Conservation (phyloP, 2,329 filamentous ascomycete genomes). For the Xylaria hypoxylon region DNA sequence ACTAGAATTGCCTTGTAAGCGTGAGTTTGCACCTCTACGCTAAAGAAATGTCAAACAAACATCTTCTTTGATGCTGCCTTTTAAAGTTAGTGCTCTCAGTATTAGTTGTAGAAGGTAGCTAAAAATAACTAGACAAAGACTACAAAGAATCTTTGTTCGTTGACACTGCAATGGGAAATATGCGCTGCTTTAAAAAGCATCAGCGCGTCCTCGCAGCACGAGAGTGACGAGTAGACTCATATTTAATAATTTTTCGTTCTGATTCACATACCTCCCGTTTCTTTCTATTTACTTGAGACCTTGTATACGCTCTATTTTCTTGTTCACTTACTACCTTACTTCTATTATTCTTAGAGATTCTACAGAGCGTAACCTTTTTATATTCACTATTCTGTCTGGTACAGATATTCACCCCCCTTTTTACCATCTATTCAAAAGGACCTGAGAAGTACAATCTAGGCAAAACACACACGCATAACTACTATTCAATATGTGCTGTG, state of each 20-base stretch:
- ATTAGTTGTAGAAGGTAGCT: not conserved
- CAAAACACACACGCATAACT: conserved; percentile 3
- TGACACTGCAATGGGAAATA: conserved; percentile 15
- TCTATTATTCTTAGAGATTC: not conserved
- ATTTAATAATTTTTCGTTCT: conserved; percentile 6
- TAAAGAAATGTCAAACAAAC: not conserved
- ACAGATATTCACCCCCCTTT: conserved; percentile 22
- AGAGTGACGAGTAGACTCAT: not conserved
- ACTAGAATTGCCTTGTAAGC: conserved; percentile 25
- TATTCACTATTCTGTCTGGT: conserved; percentile 27
- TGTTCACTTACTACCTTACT: not conserved
- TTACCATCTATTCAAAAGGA: conserved; percentile 16
- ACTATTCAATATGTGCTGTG: conserved; percentile 35
- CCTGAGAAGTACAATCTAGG: not conserved
- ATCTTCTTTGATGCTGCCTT: conserved; percentile 13
- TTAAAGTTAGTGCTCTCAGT: not conserved
- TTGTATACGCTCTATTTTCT: not conserved
- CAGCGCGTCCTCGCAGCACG: not conserved
- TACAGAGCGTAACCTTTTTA: not conserved
- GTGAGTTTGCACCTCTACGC: not conserved
- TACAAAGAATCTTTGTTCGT: conserved; percentile 15
- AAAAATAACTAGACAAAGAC: conserved; percentile 27
- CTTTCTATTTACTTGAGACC: conserved; percentile 3
- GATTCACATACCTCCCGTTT: conserved; percentile 2
- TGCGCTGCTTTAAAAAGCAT: conserved; percentile 14